A percentile compares a stretch with the other conserved stretches of the same genome.
These are phyloP conservation scores for Dissoconium aciculare DNA, from an alignment of 2,329 filamentous ascomycete species.

Conservation along the genomic window DNA sequence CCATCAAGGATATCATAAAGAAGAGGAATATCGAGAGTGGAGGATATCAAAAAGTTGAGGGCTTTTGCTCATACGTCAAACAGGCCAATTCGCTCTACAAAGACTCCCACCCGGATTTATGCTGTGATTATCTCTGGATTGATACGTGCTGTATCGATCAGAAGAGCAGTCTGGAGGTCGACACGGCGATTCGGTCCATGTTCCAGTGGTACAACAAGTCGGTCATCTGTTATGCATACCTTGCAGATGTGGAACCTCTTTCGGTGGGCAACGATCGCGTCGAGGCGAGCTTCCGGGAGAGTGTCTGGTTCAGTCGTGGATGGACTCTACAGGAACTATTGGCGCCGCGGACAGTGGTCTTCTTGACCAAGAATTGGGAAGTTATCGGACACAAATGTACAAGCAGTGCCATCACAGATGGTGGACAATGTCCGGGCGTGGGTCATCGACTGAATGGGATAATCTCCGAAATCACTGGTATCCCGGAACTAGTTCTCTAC, in stretches of 20 bases:
- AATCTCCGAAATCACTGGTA: conserved; percentile 1
- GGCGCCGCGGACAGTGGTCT: conserved; percentile 6
- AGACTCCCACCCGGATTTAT: neutral
- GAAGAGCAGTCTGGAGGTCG: conserved; percentile 9
- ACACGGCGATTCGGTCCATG: conserved; percentile 11
- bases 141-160: conserved; percentile 15
- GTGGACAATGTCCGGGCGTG: neutral
- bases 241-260: conserved; percentile 5
- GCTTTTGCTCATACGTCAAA: conserved; percentile 5
- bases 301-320: conserved; percentile 2
- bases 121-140: conserved; percentile 9
- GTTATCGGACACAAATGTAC: conserved; percentile 4
- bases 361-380: conserved; percentile 4
- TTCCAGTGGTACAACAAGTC: conserved; percentile 11
- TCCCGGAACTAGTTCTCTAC: conserved; percentile 1
- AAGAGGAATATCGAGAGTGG: conserved; percentile 2
- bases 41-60: conserved; percentile 6
- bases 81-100: conserved; percentile 1
- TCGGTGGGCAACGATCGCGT: neutral
- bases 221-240: conserved; percentile 10
- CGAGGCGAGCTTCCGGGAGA: conserved; percentile 1
- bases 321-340: conserved; percentile 7
- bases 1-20: conserved; percentile 4
- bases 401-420: neutral
- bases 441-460: neutral